phyloP scores from a whole-genome alignment of 2,329 filamentous ascomycete species.

The Ilyonectria robusta region DNA sequence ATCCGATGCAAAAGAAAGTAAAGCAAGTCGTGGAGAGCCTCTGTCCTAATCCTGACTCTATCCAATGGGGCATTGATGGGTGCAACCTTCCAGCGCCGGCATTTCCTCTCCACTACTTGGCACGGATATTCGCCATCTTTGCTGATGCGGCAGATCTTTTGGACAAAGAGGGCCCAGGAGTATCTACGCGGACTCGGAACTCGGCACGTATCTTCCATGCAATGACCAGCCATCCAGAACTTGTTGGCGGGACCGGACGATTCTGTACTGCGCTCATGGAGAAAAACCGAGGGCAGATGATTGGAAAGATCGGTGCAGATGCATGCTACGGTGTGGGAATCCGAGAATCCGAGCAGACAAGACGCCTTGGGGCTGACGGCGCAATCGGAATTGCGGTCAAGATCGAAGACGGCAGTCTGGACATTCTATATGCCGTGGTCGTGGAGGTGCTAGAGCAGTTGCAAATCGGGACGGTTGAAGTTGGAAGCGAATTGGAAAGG shows the following conservation, averaged over 20 bases:
- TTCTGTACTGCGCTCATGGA: slow-evolving; percentile 64
- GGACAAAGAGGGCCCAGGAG: not conserved
- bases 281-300: slow-evolving; percentile 53
- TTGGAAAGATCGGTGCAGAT: slow-evolving; percentile 65
- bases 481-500: slow-evolving; percentile 45
- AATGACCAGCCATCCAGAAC: slow-evolving; percentile 59
- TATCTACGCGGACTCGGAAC: slow-evolving; percentile 32
- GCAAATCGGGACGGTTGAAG: slow-evolving; percentile 52
- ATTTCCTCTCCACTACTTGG: slow-evolving; percentile 54
- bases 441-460: slow-evolving; percentile 61
- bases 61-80: slow-evolving; percentile 61
- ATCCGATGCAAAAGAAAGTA: slow-evolving; percentile 58
- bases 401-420: slow-evolving; percentile 63
- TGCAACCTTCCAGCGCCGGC: slow-evolving; percentile 64
- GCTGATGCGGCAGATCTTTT: slow-evolving; percentile 51
- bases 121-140: slow-evolving; percentile 54
- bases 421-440: slow-evolving; percentile 60
- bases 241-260: slow-evolving; percentile 60
- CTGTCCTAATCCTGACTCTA: slow-evolving; percentile 42
- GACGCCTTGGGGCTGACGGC: slow-evolving; percentile 53
- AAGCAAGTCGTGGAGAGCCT: slow-evolving; percentile 55
- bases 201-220: slow-evolving; percentile 57
- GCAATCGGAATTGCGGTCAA: slow-evolving; percentile 62
- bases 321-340: slow-evolving; percentile 63
- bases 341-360: slow-evolving; percentile 54